Percentiles rank a stretch among this genome's conserved stretches.
Conservation (phyloP, 257 asterid species). For the Solanum chiquidenum region DNA sequence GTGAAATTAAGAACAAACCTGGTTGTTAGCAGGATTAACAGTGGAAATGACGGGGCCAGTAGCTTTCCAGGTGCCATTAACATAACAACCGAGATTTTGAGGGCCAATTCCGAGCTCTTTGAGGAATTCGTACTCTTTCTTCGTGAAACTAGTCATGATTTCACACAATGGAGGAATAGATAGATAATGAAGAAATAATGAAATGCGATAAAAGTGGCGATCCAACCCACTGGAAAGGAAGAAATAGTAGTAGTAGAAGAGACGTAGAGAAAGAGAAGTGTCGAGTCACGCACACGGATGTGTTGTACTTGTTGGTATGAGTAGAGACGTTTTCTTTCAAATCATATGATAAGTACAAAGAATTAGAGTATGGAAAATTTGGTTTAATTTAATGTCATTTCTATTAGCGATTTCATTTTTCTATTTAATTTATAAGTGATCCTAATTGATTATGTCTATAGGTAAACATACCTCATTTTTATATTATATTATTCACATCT, state of each 20-base stretch:
- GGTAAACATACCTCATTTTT: too few species aligned
- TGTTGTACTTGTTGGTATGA: background rate
- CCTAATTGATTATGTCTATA: too few species aligned
- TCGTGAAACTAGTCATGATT: slow-evolving; percentile 51
- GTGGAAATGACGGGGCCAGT: slow-evolving; percentile 56
- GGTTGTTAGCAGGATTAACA: slow-evolving; percentile 59
- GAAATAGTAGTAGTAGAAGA: background rate
- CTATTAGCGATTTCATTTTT: too few species aligned
- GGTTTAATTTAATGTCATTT: too few species aligned
- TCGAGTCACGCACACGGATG: background rate
- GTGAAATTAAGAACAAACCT: background rate
- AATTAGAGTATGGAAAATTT: background rate
- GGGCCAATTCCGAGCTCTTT: slow-evolving; percentile 79
- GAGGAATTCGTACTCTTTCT: slow-evolving; percentile 64
- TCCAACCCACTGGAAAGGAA: background rate
- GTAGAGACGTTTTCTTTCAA: background rate
- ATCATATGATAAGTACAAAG: background rate
- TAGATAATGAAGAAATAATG: background rate
- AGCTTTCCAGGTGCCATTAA: slow-evolving; percentile 80
- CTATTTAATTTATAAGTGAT: too few species aligned
- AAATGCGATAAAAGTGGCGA: background rate
- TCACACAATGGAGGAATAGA: background rate
- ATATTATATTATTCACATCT: too few species aligned
- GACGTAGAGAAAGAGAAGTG: background rate
- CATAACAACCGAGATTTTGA: slow-evolving; percentile 49